These are phyloP conservation scores for Lanzia echinophila DNA, from an alignment of 2,329 filamentous ascomycete genomes.

Conservation along the genomic window DNA sequence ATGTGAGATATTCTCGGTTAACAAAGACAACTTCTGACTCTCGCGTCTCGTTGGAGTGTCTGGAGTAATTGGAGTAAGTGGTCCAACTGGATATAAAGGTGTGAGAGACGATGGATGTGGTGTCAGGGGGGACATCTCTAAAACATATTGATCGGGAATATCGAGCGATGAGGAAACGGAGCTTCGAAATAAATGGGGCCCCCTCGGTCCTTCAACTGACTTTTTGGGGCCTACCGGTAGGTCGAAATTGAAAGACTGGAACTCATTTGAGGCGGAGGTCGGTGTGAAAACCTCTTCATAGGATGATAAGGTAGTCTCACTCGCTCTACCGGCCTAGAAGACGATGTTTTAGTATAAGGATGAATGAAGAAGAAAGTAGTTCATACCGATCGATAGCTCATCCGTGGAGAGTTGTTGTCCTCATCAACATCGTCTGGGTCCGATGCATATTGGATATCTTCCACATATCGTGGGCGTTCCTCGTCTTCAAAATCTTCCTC, in stretches of 20 bases:
- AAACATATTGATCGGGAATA: constrained; percentile 44
- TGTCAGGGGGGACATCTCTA: constrained; percentile 69
- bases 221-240: constrained; percentile 49
- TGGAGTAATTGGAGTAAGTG: constrained; percentile 8
- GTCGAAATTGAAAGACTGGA: constrained; percentile 55
- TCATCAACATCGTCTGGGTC: background rate
- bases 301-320: constrained; percentile 80
- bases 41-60: background rate
- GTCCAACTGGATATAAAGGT: constrained; percentile 23
- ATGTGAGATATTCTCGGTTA: constrained; percentile 47
- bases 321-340: constrained; percentile 59
- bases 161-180: constrained; percentile 51
- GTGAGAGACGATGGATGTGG: constrained; percentile 47
- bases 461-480: constrained; percentile 1
- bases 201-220: constrained; percentile 70
- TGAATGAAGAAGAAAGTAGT: constrained; percentile 10
- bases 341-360: constrained; percentile 11
- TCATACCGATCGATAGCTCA: constrained; percentile 67
- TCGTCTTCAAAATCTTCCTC: constrained; percentile 35
- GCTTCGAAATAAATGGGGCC: constrained; percentile 78
- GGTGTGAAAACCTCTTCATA: constrained; percentile 81
- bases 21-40: background rate
- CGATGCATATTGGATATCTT: constrained; percentile 6
- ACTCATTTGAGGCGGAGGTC: constrained; percentile 50
- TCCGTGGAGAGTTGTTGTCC: constrained; percentile 55